Conservation (phyloP, 768 basidiomycete species). For the Candolleomyces eurysporus region DNA sequence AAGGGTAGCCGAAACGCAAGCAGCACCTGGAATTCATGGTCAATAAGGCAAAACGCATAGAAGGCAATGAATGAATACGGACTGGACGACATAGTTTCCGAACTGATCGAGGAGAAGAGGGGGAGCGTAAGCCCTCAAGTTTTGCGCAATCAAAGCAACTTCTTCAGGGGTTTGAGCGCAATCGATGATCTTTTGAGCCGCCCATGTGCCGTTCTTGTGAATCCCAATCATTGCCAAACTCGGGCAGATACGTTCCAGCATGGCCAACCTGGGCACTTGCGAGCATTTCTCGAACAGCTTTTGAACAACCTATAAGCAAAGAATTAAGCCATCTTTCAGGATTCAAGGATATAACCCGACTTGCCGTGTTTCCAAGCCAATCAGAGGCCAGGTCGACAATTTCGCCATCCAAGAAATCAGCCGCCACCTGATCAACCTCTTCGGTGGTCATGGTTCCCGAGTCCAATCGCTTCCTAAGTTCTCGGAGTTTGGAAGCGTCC, state of each 20-base stretch:
- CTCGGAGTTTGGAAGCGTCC: slow-evolving; percentile 92
- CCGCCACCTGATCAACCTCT: slow-evolving; percentile 88
- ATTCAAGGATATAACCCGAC: slow-evolving; percentile 17
- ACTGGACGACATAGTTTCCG: slow-evolving; percentile 93
- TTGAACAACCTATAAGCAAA: slow-evolving; percentile 73
- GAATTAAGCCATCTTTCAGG: slow-evolving; percentile 2
- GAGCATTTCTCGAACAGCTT: slow-evolving; percentile 94
- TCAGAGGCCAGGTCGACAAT: slow-evolving; percentile 94
- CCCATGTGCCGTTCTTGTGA: slow-evolving; percentile 99
- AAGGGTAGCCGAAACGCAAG: slow-evolving; percentile 85
- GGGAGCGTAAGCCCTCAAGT: slow-evolving; percentile 88
- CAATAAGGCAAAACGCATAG: background rate
- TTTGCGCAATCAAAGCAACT: slow-evolving; percentile 77
- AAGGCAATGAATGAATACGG: slow-evolving; percentile 25
- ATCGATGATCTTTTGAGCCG: slow-evolving; percentile 98
- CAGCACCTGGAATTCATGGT: slow-evolving; percentile 58
- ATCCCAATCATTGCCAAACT: slow-evolving; percentile 97
- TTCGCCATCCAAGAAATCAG: slow-evolving; percentile 91
- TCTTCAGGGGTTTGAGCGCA: slow-evolving; percentile 89
- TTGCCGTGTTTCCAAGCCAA: slow-evolving; percentile 95
- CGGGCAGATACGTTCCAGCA: slow-evolving; percentile 92
- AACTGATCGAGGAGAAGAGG: slow-evolving; percentile 93
- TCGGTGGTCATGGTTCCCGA: slow-evolving; percentile 79
- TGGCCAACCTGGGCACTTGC: slow-evolving; percentile 69
- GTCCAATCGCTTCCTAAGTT: slow-evolving; percentile 91